Conservation (phyloP, 2,329 filamentous ascomycete genomes). For the Mycosphaerella sp. region DNA sequence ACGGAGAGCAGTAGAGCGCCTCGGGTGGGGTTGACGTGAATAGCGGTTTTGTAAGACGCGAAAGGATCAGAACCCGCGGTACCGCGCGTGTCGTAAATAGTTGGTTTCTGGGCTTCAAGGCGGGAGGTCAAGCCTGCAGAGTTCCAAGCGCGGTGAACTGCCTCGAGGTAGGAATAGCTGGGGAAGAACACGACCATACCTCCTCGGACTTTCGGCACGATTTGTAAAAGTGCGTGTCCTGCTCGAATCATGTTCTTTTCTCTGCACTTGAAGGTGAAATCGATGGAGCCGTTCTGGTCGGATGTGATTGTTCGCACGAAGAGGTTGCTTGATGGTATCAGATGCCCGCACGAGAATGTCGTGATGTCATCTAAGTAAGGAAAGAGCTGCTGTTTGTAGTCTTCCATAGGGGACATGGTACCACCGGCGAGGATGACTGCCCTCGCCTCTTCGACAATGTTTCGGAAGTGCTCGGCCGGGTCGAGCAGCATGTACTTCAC, state of each 20-base stretch:
- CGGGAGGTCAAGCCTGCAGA: conserved; percentile 26
- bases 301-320: conserved; percentile 64
- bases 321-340: conserved; percentile 77
- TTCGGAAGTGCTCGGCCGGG: conserved; percentile 82
- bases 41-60: conserved; percentile 62
- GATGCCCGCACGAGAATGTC: conserved; percentile 88
- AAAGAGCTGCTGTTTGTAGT: conserved; percentile 82
- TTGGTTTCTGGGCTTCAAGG: conserved; percentile 19
- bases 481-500: conserved; percentile 86
- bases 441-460: conserved; percentile 75
- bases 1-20: conserved; percentile 84
- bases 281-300: conserved; percentile 52
- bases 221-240: conserved; percentile 63
- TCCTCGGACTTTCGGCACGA: conserved; percentile 71
- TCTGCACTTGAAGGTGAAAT: conserved; percentile 81
- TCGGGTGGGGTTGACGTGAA: conserved; percentile 42
- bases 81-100: conserved; percentile 54
- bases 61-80: conserved; percentile 63
- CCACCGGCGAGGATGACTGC: conserved; percentile 88
- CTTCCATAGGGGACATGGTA: conserved; percentile 95
- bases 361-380: conserved; percentile 63
- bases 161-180: conserved; percentile 83
- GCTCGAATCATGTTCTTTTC: conserved; percentile 63
- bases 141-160: conserved; percentile 50
- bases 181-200: conserved; percentile 94